Evolutionary conservation across 768 basidiomycete species (phyloP), one percentile per base, ranked within the genome.

Genomic region (Pisolithus orientalis): DNA sequence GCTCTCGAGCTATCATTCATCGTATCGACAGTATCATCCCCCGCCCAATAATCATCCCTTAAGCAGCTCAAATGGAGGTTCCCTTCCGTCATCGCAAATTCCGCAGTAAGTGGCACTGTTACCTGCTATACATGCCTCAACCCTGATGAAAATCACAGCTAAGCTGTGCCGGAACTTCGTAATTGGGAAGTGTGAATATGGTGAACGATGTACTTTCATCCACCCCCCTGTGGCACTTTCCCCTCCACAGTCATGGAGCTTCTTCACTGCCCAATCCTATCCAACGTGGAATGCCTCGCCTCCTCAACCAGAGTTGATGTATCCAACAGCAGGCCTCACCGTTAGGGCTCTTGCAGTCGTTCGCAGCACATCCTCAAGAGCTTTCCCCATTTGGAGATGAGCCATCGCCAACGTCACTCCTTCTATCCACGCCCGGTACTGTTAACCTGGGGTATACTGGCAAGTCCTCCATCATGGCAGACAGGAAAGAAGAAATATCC

Each of bases 111-210:
- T 68, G 14, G 10, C 10, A 24, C 52, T 31, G 14, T 45, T 28
- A 31, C 11, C 3, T 25, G 21, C 21, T 43, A 37, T 32, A 44
- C 53, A 24, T 43, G 49, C 43, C 8, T 16, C 9, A 29, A n/a
- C 32, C 5, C 31, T 29, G 16, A 62, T 43, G 8, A 17, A 39
- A 47, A 17, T 44, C 45, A 55, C 49, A 71, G 72, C 68, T 6
- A 73, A 68, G 60, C 56, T 68, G 40, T 74, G 72, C 58, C 64
- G 72, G 39, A 67, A 72, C 60, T 65, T 66, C 38, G 55, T 62
- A 40, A 63, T 53, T 32, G 73, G 74, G 34, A 54, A 59, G 53
- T 75, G 72, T 59, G 62, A 67, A 17, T 70, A 68, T 53, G 74
- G 70, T 53, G 57, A 62, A 21, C 62, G 61, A 34, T 75, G 73